Conservation (phyloP, 2,329 filamentous ascomycete species). For the Penicillium brasilianum region DNA sequence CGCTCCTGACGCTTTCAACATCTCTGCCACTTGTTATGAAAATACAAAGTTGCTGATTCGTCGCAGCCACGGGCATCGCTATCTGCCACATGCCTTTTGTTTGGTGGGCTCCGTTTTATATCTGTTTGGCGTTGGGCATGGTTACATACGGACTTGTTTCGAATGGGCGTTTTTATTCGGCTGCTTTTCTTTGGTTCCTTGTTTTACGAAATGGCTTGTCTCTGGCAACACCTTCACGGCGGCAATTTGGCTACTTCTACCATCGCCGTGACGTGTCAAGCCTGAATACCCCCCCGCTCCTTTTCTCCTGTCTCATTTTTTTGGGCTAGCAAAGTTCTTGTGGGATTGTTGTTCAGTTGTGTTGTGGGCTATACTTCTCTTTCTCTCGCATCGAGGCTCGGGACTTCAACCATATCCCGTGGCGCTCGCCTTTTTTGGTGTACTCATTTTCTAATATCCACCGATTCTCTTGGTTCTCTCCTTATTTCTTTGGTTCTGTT, state of each 20-base stretch:
- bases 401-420: constrained; percentile 21
- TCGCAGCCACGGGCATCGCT: constrained; percentile 3
- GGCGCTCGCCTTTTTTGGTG: constrained; percentile 14
- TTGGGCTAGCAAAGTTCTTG: constrained; percentile 6
- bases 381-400: constrained; percentile 20
- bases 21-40: constrained; percentile 17
- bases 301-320: not conserved
- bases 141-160: constrained; percentile 6
- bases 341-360: not conserved
- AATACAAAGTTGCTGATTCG: constrained; percentile 12
- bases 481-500: not conserved
- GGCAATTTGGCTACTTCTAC: constrained; percentile 15
- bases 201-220: constrained; percentile 8
- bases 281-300: constrained; percentile 2
- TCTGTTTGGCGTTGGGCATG: constrained; percentile 10
- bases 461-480: constrained; percentile 11
- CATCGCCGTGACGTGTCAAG: constrained; percentile 12
- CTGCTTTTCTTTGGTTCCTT: not conserved
- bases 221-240: not conserved
- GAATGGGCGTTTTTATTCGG: constrained; percentile 2
- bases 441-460: constrained; percentile 23
- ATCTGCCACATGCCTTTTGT: constrained; percentile 17
- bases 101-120: not conserved
- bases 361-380: constrained; percentile 7
- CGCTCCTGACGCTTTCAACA: constrained; percentile 24